phyloP scores from a whole-genome alignment of 768 basidiomycete genomes.

The Boletus speciosus region DNA sequence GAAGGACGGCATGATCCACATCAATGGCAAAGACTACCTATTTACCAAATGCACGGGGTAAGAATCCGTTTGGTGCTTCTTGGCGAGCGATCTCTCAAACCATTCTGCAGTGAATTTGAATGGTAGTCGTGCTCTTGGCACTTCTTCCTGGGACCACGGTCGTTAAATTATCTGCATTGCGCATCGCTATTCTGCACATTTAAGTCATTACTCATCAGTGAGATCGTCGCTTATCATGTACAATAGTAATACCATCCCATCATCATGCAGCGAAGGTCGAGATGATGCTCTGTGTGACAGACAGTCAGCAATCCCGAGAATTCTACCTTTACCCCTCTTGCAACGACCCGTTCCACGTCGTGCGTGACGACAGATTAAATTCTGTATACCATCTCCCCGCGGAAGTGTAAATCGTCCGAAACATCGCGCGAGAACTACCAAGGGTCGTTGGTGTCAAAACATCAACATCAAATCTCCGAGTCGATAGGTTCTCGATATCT shows the following conservation, averaged over 20 bases:
- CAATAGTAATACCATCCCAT: slow-evolving; percentile 16
- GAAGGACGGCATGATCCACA: slow-evolving; percentile 96
- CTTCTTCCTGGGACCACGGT: slow-evolving; percentile 2
- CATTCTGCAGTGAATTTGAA: slow-evolving; percentile 39
- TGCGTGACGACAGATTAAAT: not conserved
- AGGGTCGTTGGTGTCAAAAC: not conserved
- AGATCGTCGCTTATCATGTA: slow-evolving; percentile 22
- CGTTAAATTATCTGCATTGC: slow-evolving; percentile 24
- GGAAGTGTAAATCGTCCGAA: not conserved
- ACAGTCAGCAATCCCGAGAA: not conserved
- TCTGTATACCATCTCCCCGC: not conserved
- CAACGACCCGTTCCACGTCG: not conserved
- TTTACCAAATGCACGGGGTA: slow-evolving; percentile 97
- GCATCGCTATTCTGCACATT: slow-evolving; percentile 23
- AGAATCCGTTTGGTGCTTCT: slow-evolving; percentile 24
- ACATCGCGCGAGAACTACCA: not conserved
- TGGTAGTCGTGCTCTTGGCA: slow-evolving; percentile 32
- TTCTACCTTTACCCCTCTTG: not conserved
- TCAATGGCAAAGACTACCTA: slow-evolving; percentile 96
- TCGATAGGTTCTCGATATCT: not conserved
- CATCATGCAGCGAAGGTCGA: slow-evolving; percentile 4
- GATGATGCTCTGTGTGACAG: not conserved
- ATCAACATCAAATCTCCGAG: not conserved
- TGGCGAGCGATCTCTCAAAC: not conserved
- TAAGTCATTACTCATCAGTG: slow-evolving; percentile 19